Conservation (phyloP, 768 basidiomycete species). For the Solioccasus polychromus region DNA sequence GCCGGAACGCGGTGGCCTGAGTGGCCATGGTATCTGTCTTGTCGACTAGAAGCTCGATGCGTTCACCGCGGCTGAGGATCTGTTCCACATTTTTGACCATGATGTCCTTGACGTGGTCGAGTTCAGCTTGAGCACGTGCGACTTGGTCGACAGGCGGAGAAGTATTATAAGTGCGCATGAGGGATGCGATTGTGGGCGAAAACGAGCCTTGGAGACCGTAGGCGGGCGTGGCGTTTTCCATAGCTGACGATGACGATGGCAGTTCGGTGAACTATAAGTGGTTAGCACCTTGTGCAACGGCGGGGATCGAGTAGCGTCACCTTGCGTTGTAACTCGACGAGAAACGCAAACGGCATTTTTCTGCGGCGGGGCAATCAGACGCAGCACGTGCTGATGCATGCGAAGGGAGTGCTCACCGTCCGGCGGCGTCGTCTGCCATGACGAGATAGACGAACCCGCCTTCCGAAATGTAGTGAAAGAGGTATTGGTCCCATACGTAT, state of each 20-base stretch:
- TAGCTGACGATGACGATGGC: slow-evolving; percentile 61
- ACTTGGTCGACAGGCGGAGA: slow-evolving; percentile 86
- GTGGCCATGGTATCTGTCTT: slow-evolving; percentile 96
- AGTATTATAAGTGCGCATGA: slow-evolving; percentile 89
- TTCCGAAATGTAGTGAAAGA: slow-evolving; percentile 93
- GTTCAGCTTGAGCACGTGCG: slow-evolving; percentile 82
- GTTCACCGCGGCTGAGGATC: slow-evolving; percentile 89
- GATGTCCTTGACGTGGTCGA: slow-evolving; percentile 90
- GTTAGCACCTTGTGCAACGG: not conserved
- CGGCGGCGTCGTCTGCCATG: slow-evolving; percentile 92
- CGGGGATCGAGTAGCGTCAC: slow-evolving; percentile 29
- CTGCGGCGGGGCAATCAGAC: slow-evolving; percentile 34
- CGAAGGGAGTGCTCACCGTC: slow-evolving; percentile 54
- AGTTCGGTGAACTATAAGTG: slow-evolving; percentile 53
- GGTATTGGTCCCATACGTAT: slow-evolving; percentile 90
- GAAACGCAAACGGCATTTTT: slow-evolving; percentile 92
- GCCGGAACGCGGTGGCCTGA: slow-evolving; percentile 89
- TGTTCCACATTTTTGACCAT: slow-evolving; percentile 99
- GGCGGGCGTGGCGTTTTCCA: slow-evolving; percentile 45
- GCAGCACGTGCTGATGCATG: not conserved
- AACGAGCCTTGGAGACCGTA: slow-evolving; percentile 72
- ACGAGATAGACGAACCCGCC: slow-evolving; percentile 85
- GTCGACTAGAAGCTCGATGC: slow-evolving; percentile 93
- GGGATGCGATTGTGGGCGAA: slow-evolving; percentile 62
- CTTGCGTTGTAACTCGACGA: slow-evolving; percentile 82